Evolutionary conservation across 2,329 filamentous ascomycete species (phyloP), one percentile per base, ranked within the genome.

Genomic region (Piedraia hortae): DNA sequence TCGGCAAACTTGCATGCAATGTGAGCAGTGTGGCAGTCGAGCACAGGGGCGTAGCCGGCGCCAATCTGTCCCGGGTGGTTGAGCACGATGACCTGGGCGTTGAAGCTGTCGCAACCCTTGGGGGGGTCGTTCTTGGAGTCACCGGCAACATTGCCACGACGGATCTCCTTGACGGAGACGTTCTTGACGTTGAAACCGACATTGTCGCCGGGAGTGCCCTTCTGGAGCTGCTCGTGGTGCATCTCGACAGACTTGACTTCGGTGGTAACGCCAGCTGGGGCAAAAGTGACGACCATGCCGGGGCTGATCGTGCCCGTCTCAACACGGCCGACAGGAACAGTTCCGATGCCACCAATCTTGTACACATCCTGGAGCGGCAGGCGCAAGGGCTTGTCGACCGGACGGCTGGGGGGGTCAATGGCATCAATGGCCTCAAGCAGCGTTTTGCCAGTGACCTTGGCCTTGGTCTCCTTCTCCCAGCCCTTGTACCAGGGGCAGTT

Each of bases 121-220:
- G 85, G 77, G 45, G 85, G 85, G 62, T 97, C 85, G 65, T 89
- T 88, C 80, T 97, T 97, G 68, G 75, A 82, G 77, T 97, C 85
- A 77, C 78, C 77, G 47, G 74, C 74, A 45, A 97, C 85, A 71
- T 97, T 93, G 51, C 85, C 85, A 89, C 85, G 85, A 59, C 85
- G 85, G 51, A 97, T 90, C 56, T 97, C 85, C 80, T 97, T 97
- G 62, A 97, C 85, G 56, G 85, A 93, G 48, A 97, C 85, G 85
- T 97, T 97, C 80, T 97, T 97, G 62, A 97, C 82, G 75, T 97
- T 97, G 80, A 97, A 97, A 46, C 85, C 85, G 54, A 97, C 85
- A 66, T 97, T 97, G 75, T 97, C 85, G 70, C 85, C 85, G 49
- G 85, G 85, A 39, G 74, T 49, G 74, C 85, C 85, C 67, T 90